Conservation (phyloP, 2,329 filamentous ascomycete genomes). For the Ascochyta lentis region DNA sequence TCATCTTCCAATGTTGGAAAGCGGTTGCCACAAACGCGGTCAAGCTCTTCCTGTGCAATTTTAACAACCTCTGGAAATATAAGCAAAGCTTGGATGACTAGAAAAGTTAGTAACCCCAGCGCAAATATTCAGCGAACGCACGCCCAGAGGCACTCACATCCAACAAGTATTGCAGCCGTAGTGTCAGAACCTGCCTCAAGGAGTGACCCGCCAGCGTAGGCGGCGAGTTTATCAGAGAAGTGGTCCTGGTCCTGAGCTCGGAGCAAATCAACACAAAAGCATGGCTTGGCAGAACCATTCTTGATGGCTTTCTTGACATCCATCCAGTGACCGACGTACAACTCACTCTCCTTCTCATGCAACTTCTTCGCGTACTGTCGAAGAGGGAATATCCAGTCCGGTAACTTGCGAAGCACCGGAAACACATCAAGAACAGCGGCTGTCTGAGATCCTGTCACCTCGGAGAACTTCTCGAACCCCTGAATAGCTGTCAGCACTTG, state of each 20-base stretch:
- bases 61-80: constrained; percentile 31
- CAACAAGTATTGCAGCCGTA: constrained; percentile 29
- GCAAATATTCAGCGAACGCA: background rate
- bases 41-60: constrained; percentile 37
- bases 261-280: constrained; percentile 34
- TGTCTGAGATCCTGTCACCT: constrained; percentile 51
- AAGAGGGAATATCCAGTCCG: constrained; percentile 38
- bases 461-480: constrained; percentile 51
- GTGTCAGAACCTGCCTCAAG: constrained; percentile 44
- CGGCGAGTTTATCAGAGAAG: constrained; percentile 32
- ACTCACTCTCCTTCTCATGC: constrained; percentile 52
- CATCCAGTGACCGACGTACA: constrained; percentile 34
- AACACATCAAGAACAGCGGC: constrained; percentile 57
- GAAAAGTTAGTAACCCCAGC: background rate
- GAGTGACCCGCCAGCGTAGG: constrained; percentile 33
- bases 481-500: constrained; percentile 29
- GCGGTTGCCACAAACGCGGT: constrained; percentile 37
- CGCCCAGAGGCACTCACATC: constrained; percentile 16
- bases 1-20: constrained; percentile 40
- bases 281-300: constrained; percentile 21
- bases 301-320: constrained; percentile 24
- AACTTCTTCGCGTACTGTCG: constrained; percentile 51
- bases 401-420: constrained; percentile 53
- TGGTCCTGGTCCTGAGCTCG: constrained; percentile 26
- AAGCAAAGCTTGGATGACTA: constrained; percentile 36